Percentiles rank a stretch among this genome's conserved stretches.
Evolutionary conservation across 176 grass and related monocot genomes (phyloP).

Genomic region (Puccinellia tenuiflora): DNA sequence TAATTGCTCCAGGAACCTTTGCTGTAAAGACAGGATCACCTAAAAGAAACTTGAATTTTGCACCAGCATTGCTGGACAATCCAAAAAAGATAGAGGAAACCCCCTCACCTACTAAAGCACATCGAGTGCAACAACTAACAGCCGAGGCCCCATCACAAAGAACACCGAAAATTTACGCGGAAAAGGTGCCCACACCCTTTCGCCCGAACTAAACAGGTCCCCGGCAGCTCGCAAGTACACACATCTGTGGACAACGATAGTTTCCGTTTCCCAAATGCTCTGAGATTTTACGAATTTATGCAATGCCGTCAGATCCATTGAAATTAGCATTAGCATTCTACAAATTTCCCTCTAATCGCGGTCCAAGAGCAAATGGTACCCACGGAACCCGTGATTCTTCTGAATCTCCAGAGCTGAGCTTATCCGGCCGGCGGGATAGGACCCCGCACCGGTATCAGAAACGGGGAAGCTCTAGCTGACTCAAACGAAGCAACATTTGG

Average conservation of each 20-base stretch:
- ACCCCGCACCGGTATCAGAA: no score
- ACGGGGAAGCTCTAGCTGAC: no score
- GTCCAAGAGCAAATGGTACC: no score
- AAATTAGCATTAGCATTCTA: no score
- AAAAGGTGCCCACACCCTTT: neutral
- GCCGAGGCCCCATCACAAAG: neutral
- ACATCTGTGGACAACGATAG: neutral
- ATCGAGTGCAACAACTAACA: slow-evolving; percentile 8
- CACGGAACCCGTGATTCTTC: no score
- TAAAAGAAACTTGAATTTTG: neutral
- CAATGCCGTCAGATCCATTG: neutral
- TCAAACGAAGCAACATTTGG: no score
- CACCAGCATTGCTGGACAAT: neutral
- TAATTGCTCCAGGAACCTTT: neutral
- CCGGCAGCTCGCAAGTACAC: neutral
- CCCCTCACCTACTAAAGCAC: neutral
- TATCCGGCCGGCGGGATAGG: no score
- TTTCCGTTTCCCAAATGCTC: neutral
- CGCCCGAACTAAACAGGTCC: neutral
- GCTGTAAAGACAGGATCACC: slow-evolving; percentile 1
- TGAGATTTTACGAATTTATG: neutral
- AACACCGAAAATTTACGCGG: neutral
- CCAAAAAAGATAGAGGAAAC: slow-evolving; percentile 18
- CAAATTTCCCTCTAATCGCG: no score
- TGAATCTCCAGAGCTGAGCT: no score